Evolutionary conservation across 495 filamentous ascomycete species (phyloP), one percentile per base, ranked within the genome.

Genomic region (Tuber umbilicatum): DNA sequence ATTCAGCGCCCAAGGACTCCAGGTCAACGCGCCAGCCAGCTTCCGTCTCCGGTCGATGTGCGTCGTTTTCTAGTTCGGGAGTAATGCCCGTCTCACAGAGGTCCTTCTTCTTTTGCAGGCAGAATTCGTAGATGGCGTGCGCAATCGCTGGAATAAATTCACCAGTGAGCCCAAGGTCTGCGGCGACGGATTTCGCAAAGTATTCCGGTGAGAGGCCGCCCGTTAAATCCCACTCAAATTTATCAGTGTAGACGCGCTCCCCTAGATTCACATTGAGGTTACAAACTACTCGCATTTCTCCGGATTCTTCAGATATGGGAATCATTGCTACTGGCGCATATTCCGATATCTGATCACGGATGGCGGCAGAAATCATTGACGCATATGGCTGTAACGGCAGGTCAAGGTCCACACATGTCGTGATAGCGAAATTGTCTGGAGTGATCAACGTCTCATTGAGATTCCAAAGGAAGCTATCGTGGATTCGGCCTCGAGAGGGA

Each of bases 381-480:
- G 91, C 90, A 31, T 86, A 85, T 27, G 86, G 85, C 0, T 89
- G 86, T 69, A 91, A 89, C 12, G 96, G 94, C 64, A 99, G 89
- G 81, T 99, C 96, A 70, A 98, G 88, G 82, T 99, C 95, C 77
- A 96, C 92, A 42, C 97, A 93, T 75, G 97, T 91, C n/a, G 86
- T 88, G 73, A 90, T 87, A 6, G 95, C 96, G 83, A 98, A 99
- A 78, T 94, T 91, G 81, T 99, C 95, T 5, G 95, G 97, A 0
- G 95, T 99, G 17, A 94, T 91, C 42, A 97, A 85, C 2, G 92
- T 92, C 85, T 99, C 95, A 83, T 98, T 94, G 16, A 99, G 86
- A 81, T 99, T 99, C 95, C 95, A 99, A 38, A 98, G 84, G 81
- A 99, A 97, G 39, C 90, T 91, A 78, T 99, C 95, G 83, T 97